phyloP scores from a whole-genome alignment of 2,329 filamentous ascomycete genomes.

The Calonectria hawksworthii region DNA sequence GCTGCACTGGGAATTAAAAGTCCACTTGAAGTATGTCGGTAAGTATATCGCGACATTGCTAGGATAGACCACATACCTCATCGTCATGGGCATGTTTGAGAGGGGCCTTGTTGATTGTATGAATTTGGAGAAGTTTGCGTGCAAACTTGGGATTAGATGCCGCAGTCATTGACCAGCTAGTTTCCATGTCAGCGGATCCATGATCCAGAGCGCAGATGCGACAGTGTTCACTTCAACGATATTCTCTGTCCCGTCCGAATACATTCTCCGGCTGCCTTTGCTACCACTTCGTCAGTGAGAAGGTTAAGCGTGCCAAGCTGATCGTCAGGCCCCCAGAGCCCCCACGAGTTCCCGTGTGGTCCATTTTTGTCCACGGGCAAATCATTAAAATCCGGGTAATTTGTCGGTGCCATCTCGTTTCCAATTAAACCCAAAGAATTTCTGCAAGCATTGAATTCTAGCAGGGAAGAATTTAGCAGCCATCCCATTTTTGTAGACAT shows the following conservation, averaged over 20 bases:
- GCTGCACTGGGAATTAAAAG: slow-evolving; percentile 39
- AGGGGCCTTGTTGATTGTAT: slow-evolving; percentile 41
- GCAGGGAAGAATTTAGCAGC: neutral
- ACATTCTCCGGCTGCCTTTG: slow-evolving; percentile 5
- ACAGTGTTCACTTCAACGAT: slow-evolving; percentile 29
- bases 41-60: accelerated
- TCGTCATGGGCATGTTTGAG: slow-evolving; percentile 44
- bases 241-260: slow-evolving; percentile 16
- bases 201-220: neutral
- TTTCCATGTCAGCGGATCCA: neutral
- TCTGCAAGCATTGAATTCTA: neutral
- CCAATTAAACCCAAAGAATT: neutral
- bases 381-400: slow-evolving; percentile 48
- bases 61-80: slow-evolving; percentile 21
- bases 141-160: slow-evolving; percentile 40
- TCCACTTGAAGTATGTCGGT: slow-evolving; percentile 13
- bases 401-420: neutral
- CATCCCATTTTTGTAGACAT: neutral
- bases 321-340: slow-evolving; percentile 61
- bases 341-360: slow-evolving; percentile 65
- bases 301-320: slow-evolving; percentile 65
- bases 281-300: slow-evolving; percentile 51
- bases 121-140: slow-evolving; percentile 34
- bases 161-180: slow-evolving; percentile 35
- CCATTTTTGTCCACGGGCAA: slow-evolving; percentile 60